Percentiles rank a stretch among this genome's conserved stretches.
phyloP scores from a whole-genome alignment of 73 alveolate genomes.

The Paramecium sexaurelia region DNA sequence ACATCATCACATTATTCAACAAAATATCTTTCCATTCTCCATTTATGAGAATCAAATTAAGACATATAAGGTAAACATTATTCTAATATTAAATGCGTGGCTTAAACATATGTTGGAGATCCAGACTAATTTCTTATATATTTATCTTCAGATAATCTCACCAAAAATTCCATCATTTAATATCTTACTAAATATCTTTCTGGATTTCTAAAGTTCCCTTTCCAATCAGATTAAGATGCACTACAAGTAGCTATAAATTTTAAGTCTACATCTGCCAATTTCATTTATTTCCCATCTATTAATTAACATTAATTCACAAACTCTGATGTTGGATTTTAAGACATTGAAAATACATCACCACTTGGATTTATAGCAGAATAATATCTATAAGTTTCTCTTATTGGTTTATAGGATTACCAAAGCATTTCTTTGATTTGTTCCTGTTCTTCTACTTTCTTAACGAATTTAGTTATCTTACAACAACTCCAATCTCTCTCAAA shows the following conservation, averaged over 20 bases:
- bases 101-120: neutral
- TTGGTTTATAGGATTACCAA: slow-evolving; percentile 44
- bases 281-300: slow-evolving; percentile 5
- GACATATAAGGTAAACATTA: slow-evolving; percentile 37
- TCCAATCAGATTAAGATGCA: slow-evolving; percentile 53
- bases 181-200: slow-evolving; percentile 64
- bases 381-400: slow-evolving; percentile 58
- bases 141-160: slow-evolving; percentile 66
- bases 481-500: slow-evolving; percentile 66
- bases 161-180: slow-evolving; percentile 66
- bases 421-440: slow-evolving; percentile 58
- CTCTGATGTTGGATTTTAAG: slow-evolving; percentile 56
- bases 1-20: slow-evolving; percentile 59
- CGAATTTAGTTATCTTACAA: slow-evolving; percentile 52
- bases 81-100: neutral
- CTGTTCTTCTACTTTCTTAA: slow-evolving; percentile 60
- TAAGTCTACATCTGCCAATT: slow-evolving; percentile 64
- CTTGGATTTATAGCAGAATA: slow-evolving; percentile 60
- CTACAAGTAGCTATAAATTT: slow-evolving; percentile 62
- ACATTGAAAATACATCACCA: slow-evolving; percentile 64
- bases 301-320: slow-evolving; percentile 42
- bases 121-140: neutral
- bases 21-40: slow-evolving; percentile 56
- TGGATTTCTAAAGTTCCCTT: slow-evolving; percentile 63
- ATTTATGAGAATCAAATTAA: slow-evolving; percentile 29